Evolutionary conservation across 23 red algal species (phyloP).

Genomic region (Cyanidiococcus yangmingshanensis): DNA sequence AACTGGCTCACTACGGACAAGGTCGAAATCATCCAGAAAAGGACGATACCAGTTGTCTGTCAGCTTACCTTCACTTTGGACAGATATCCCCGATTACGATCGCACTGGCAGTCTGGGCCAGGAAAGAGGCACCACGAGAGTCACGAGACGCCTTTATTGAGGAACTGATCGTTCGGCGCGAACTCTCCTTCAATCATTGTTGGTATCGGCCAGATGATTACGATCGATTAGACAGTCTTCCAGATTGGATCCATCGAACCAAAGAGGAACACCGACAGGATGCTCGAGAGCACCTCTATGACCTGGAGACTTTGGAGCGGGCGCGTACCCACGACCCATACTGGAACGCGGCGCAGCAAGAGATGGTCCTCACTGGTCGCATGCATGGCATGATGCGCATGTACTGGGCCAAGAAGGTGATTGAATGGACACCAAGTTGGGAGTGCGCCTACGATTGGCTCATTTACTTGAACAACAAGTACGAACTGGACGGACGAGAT

Average conservation of each 20-base stretch:
- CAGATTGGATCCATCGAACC: constrained; percentile 49
- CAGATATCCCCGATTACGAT: constrained; percentile 73
- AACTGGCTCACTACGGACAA: constrained; percentile 33
- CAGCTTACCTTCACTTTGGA: constrained; percentile 74
- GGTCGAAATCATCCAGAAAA: constrained; percentile 65
- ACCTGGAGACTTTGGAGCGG: constrained; percentile 58
- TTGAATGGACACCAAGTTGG: constrained; percentile 68
- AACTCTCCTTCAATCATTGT: constrained; percentile 74
- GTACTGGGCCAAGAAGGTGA: constrained; percentile 96
- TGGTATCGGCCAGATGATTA: constrained; percentile 57
- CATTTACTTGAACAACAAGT: constrained; percentile 72
- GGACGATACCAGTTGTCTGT: constrained; percentile 47
- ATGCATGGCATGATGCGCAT: constrained; percentile 94
- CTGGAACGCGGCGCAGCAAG: constrained; percentile 87
- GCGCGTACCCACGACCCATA: constrained; percentile 53
- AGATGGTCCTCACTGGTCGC: constrained; percentile 75
- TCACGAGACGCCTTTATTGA: constrained; percentile 71
- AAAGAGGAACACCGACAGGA: constrained; percentile 48
- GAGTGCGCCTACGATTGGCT: constrained; percentile 48
- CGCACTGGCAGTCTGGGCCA: constrained; percentile 26
- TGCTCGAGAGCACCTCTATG: constrained; percentile 44
- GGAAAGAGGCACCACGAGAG: constrained; percentile 19
- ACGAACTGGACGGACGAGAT: constrained; percentile 79
- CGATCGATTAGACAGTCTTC: constrained; percentile 50
- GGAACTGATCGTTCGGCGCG: constrained; percentile 89